phyloP scores from a whole-genome alignment of 371 early-diverging fungal genomes.

The Saksenaea vasiformis region DNA sequence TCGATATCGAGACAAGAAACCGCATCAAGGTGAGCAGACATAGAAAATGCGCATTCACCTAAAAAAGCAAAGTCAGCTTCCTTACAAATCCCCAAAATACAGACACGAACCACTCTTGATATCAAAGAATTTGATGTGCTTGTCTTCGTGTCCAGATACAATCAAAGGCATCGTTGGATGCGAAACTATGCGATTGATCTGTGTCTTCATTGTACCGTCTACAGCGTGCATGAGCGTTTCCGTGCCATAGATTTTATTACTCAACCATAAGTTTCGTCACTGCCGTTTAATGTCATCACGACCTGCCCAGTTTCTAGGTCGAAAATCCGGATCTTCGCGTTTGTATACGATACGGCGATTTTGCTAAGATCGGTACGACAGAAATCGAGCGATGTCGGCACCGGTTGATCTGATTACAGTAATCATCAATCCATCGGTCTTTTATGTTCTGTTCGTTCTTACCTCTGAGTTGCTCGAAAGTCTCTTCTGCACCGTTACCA shows the following conservation, averaged over 20 bases:
- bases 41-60: slow-evolving; percentile 65
- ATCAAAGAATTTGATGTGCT: slow-evolving; percentile 78
- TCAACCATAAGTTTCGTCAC: slow-evolving; percentile 67
- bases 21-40: slow-evolving; percentile 72
- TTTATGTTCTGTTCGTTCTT: slow-evolving; percentile 12
- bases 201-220: slow-evolving; percentile 71
- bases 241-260: not conserved
- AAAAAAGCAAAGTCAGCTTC: not conserved
- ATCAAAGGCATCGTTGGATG: slow-evolving; percentile 78
- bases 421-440: not conserved
- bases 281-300: slow-evolving; percentile 52
- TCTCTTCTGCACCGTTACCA: slow-evolving; percentile 21
- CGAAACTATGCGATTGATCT: slow-evolving; percentile 75
- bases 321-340: slow-evolving; percentile 67
- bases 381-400: slow-evolving; percentile 77
- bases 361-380: slow-evolving; percentile 59
- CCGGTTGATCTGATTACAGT: slow-evolving; percentile 15
- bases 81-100: not conserved
- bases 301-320: slow-evolving; percentile 79
- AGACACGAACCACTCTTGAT: slow-evolving; percentile 34
- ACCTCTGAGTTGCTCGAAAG: slow-evolving; percentile 13
- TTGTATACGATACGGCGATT: slow-evolving; percentile 69
- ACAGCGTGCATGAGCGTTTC: slow-evolving; percentile 1
- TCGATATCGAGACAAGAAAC: slow-evolving; percentile 74
- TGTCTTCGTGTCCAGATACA: slow-evolving; percentile 82